These are phyloP conservation scores for Arabis hirsuta DNA, from an alignment of 345 rosid species.

Conservation along the genomic window DNA sequence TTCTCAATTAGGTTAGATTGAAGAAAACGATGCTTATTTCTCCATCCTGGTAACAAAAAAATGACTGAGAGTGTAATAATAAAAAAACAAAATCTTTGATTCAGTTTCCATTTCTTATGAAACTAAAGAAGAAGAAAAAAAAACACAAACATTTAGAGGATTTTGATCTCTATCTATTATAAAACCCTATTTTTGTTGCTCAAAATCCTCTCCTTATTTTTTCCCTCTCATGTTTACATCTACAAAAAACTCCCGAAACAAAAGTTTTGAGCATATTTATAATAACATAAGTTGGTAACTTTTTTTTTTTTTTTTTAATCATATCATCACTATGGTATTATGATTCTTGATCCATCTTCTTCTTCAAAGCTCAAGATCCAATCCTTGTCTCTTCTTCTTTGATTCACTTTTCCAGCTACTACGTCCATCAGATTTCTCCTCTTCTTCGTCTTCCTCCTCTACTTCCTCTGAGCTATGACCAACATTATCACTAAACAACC, in stretches of 20 bases:
- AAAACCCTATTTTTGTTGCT: neutral
- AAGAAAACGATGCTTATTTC: constrained; percentile 27
- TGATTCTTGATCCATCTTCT: neutral
- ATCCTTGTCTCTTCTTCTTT: constrained; percentile 30
- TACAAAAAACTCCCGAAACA: constrained; percentile 37
- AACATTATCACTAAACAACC: constrained; percentile 48
- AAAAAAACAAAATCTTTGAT: constrained; percentile 30
- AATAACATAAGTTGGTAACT: constrained; percentile 28
- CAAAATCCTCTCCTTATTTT: constrained; percentile 38
- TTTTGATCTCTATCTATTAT: constrained; percentile 34
- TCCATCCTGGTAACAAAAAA: neutral
- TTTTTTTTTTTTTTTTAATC: neutral
- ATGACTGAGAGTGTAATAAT: neutral
- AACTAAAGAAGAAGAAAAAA: neutral
- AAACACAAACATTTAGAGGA: constrained; percentile 32
- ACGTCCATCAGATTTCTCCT: constrained; percentile 59
- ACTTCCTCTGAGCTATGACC: constrained; percentile 50
- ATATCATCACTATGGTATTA: constrained; percentile 27
- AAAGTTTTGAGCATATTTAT: constrained; percentile 23
- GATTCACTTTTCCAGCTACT: constrained; percentile 53
- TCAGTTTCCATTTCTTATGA: constrained; percentile 15
- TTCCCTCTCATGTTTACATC: constrained; percentile 41
- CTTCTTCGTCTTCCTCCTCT: constrained; percentile 43
- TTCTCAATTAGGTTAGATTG: constrained; percentile 29
- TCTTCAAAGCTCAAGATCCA: constrained; percentile 41